Evolutionary conservation across 2,329 filamentous ascomycete genomes (phyloP).

Genomic region (Rhytidhysteron rufulum): DNA sequence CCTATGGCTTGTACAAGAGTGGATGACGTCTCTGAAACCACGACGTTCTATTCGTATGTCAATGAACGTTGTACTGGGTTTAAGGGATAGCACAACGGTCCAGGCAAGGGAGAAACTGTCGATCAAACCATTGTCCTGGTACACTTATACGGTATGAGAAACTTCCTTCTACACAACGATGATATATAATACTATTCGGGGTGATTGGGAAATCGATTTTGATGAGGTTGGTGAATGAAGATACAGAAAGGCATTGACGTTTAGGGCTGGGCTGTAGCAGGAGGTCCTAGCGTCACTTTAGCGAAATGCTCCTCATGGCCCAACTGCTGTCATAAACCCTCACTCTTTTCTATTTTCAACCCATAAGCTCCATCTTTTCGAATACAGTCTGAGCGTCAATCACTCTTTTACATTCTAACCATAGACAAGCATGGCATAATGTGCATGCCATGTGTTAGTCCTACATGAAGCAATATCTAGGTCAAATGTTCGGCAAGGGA

Average conservation of each 20-base stretch:
- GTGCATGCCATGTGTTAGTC: conserved; percentile 1
- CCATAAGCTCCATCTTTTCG: background rate
- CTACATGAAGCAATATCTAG: background rate
- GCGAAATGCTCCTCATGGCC: background rate
- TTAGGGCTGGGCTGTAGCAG: background rate
- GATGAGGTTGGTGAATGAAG: background rate
- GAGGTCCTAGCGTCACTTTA: background rate
- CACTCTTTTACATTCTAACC: too few species aligned
- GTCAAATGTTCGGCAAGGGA: background rate
- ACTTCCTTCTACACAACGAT: too few species aligned
- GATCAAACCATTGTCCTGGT: too few species aligned
- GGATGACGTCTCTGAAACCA: background rate
- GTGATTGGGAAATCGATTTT: background rate
- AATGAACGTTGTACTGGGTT: background rate
- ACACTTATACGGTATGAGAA: too few species aligned
- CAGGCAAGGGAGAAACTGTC: background rate
- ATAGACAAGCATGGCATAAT: background rate
- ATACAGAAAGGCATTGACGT: background rate
- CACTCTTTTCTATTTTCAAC: background rate
- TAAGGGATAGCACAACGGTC: background rate
- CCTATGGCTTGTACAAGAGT: background rate
- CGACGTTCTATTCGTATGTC: too few species aligned
- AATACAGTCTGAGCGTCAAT: background rate
- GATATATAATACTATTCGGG: too few species aligned
- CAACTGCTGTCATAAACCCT: background rate